Base-by-base conservation (phyloP, 352 stramenopile genomes). In the Globisporangium viniferum region DNA sequence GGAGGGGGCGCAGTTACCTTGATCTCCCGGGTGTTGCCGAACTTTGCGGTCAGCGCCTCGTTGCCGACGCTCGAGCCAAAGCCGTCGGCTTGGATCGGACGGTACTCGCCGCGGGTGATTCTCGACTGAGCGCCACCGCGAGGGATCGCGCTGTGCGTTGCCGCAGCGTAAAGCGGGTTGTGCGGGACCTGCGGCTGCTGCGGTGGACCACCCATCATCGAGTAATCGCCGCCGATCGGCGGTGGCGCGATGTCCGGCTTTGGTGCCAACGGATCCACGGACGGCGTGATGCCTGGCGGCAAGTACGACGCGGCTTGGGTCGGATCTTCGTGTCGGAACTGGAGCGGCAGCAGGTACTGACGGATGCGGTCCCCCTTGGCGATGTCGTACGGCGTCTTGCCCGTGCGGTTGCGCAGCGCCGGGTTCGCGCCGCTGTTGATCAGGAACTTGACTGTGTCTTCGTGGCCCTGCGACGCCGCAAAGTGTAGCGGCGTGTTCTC, bases 31-130 rank as follows among this genome's bases (percentile, higher is more conserved):
- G 69, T 94, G 76, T 97, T 97, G 62, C 90, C 90, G 67, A 93
- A 97, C 73, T 96, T 97, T 62, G 88, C 90, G 48, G 89, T 93
- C 20, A 97, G 82, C 53, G 90, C 79, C 31, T 93, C 82, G 62
- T 97, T 97, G 59, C 90, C 90, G 6, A 97, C 90, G 62, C 88
- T 97, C 14, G 86, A 89, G 48, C 91, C 90, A 64, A 97, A 97
- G 31, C 90, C 90, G 65, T 97, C 90, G 1, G 90, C 86, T 65
- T 96, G 84, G 41, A 97, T 95, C 24, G 88, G 86, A 36, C 89
- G 88, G 62, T 92, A 93, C 64, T 92, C 83, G 51, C 84, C 84
- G 7, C 81, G 81, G 41, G 84, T 84, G 66, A 89, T 81, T 41
- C 86, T 80, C 18, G 79, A 78, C 29, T 69, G 71, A 1, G 69